Evolutionary conservation across 495 filamentous ascomycete genomes (phyloP).

Genomic region (Hypoxylon crocopeplum): DNA sequence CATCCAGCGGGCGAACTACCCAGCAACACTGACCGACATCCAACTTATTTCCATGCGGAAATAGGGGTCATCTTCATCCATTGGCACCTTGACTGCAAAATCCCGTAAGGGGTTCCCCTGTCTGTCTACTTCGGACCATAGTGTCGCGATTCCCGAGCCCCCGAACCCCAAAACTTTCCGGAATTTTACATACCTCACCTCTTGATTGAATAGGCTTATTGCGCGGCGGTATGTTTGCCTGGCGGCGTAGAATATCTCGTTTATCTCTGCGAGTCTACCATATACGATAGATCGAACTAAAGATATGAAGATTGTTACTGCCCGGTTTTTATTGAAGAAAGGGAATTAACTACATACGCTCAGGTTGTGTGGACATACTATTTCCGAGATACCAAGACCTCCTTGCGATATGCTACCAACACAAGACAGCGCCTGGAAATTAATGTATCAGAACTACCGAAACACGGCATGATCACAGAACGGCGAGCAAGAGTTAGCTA

Average conservation of each 20-base stretch:
- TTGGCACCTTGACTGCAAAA: constrained; percentile 20
- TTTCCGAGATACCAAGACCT: not conserved
- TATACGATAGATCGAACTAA: constrained; percentile 16
- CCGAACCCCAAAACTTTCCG: constrained; percentile 24
- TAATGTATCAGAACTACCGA: constrained; percentile 1
- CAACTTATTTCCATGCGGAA: constrained; percentile 15
- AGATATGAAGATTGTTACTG: constrained; percentile 1
- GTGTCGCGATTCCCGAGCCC: constrained; percentile 16
- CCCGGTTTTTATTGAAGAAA: not conserved
- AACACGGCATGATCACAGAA: not conserved
- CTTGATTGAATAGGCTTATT: constrained; percentile 2
- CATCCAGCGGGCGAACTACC: no score
- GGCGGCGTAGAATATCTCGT: constrained; percentile 6
- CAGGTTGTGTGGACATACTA: not conserved
- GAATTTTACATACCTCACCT: not conserved
- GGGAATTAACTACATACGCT: constrained; percentile 5
- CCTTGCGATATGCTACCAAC: no score
- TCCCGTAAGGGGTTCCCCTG: not conserved
- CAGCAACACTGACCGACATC: constrained; percentile 28
- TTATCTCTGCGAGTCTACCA: not conserved
- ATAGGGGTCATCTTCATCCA: constrained; percentile 1
- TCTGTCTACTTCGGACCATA: constrained; percentile 1
- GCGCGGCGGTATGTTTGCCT: not conserved
- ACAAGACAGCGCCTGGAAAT: no score
- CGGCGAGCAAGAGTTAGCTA: not conserved